Conservation (phyloP, 2,329 filamentous ascomycete genomes). For the Phyllosticta citriasiana region DNA sequence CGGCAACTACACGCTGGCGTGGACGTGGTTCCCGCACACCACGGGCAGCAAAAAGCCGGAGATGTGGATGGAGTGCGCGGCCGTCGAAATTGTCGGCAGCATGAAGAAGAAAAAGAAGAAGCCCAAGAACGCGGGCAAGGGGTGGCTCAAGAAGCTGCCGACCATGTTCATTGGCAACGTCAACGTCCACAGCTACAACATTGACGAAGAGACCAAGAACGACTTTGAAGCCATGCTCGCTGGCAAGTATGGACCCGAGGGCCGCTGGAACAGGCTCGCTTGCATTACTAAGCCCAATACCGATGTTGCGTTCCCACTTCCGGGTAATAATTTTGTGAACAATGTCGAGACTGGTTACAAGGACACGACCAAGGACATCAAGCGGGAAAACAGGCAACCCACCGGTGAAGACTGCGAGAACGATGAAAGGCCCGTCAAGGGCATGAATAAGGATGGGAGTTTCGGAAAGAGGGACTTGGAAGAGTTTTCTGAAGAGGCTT, state of each 20-base stretch:
- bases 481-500: not conserved
- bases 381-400: not conserved
- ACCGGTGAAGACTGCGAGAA: not conserved
- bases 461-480: not conserved
- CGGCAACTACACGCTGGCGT: conserved; percentile 73
- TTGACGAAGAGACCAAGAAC: not conserved
- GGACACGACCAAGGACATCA: not conserved
- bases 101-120: conserved; percentile 39
- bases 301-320: not conserved
- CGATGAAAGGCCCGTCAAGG: not conserved
- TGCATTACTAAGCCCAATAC: not conserved
- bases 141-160: conserved; percentile 50
- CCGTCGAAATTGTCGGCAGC: conserved; percentile 53
- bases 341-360: not conserved
- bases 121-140: not conserved
- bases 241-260: not conserved
- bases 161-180: conserved; percentile 68
- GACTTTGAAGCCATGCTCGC: not conserved
- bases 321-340: not conserved
- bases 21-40: conserved; percentile 81
- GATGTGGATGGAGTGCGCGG: conserved; percentile 94
- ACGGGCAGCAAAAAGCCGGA: conserved; percentile 65
- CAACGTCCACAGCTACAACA: conserved; percentile 11
- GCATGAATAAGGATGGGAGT: not conserved
- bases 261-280: not conserved